Conservation (phyloP, 148 eudicot species). For the Agrostemma githago region DNA sequence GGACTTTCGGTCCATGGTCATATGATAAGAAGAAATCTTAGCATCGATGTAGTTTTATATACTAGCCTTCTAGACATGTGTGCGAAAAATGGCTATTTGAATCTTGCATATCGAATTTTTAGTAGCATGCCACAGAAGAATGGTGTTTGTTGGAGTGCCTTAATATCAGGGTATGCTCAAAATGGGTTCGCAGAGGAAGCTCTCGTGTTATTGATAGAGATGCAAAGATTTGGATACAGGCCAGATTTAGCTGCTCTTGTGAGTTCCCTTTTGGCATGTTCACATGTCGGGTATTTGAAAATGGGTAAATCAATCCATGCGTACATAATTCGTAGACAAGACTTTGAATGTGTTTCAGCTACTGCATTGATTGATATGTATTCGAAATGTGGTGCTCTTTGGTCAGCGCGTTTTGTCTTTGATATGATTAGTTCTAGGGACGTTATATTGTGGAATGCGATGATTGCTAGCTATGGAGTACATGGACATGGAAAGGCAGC, state of each 20-base stretch:
- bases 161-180: conserved; percentile 68
- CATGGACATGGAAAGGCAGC: conserved; percentile 72
- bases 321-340: conserved; percentile 39
- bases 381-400: conserved; percentile 65
- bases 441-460: conserved; percentile 54
- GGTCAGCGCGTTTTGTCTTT: conserved; percentile 42
- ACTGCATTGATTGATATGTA: conserved; percentile 74
- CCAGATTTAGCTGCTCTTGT: conserved; percentile 55
- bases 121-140: conserved; percentile 40
- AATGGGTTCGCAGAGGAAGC: conserved; percentile 54
- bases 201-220: conserved; percentile 45
- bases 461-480: conserved; percentile 63
- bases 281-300: conserved; percentile 53
- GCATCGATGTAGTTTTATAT: conserved; percentile 39
- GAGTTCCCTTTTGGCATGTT: conserved; percentile 59
- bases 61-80: conserved; percentile 73
- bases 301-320: conserved; percentile 59
- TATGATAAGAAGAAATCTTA: conserved; percentile 44
- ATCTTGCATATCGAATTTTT: conserved; percentile 44
- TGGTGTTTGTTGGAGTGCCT: conserved; percentile 59
- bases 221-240: conserved; percentile 52
- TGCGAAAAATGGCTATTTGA: conserved; percentile 52
- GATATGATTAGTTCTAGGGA: conserved; percentile 44
- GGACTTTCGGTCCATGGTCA: conserved; percentile 63
- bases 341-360: conserved; percentile 37